phyloP scores from a whole-genome alignment of 2,329 filamentous ascomycete genomes.

The Lachnellula occidentalis region DNA sequence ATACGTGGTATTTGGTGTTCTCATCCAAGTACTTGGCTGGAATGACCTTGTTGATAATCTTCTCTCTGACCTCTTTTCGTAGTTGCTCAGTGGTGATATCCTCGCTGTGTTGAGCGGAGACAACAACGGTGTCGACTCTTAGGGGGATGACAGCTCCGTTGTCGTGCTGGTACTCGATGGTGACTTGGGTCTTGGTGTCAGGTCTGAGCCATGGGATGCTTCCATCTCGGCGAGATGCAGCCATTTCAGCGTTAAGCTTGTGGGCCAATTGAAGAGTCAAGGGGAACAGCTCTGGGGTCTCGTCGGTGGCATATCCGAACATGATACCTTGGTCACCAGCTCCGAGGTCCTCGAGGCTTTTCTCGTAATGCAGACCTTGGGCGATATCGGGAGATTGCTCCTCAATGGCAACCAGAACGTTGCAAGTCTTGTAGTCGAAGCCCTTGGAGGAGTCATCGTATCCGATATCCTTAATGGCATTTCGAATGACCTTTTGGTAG shows the following conservation, averaged over 20 bases:
- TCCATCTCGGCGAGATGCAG: conserved; percentile 79
- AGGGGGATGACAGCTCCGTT: conserved; percentile 86
- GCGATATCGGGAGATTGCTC: conserved; percentile 98
- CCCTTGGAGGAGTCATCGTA: conserved; percentile 97
- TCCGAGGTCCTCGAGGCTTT: conserved; percentile 95
- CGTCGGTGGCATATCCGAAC: conserved; percentile 99
- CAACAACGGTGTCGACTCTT: conserved; percentile 93
- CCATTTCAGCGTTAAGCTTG: conserved; percentile 96
- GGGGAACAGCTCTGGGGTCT: conserved; percentile 95
- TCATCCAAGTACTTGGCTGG: conserved; percentile 89
- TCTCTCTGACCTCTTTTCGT: conserved; percentile 90
- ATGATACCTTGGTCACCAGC: conserved; percentile 99
- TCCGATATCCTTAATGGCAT: conserved; percentile 95
- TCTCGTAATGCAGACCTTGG: conserved; percentile 96
- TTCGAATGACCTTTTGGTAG: conserved; percentile 96
- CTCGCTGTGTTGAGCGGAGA: conserved; percentile 89
- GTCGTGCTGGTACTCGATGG: conserved; percentile 97
- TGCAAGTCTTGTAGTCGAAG: conserved; percentile 99
- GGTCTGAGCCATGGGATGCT: conserved; percentile 89
- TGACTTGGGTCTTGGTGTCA: conserved; percentile 99
- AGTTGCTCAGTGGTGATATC: conserved; percentile 87
- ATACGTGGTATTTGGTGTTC: conserved; percentile 88
- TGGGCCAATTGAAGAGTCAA: conserved; percentile 91
- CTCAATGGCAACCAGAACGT: conserved; percentile 97
- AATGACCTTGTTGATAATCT: conserved; percentile 95